A percentile compares a stretch with the other conserved stretches of the same genome.
These are phyloP conservation scores for Aspergillus aculeatinus DNA, from an alignment of 2,329 filamentous ascomycete species.

Conservation along the genomic window DNA sequence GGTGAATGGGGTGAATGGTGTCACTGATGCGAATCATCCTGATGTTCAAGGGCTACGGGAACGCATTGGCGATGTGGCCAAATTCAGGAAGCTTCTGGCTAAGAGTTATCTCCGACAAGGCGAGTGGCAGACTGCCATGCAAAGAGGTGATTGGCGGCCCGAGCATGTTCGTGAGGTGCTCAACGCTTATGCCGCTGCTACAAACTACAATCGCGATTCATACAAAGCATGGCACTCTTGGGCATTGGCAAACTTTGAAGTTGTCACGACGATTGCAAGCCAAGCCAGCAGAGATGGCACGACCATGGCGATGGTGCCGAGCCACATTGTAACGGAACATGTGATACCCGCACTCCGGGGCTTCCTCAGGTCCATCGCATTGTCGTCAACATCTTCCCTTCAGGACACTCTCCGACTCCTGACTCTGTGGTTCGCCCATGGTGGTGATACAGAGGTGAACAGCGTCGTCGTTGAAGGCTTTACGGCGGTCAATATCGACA, in stretches of 20 bases:
- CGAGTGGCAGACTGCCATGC: conserved; percentile 87
- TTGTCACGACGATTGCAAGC: conserved; percentile 77
- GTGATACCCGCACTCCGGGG: conserved; percentile 92
- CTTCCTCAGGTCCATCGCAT: conserved; percentile 94
- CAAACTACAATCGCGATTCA: conserved; percentile 89
- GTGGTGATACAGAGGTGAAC: conserved; percentile 84
- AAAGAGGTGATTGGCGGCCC: conserved; percentile 85
- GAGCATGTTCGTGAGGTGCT: conserved; percentile 85
- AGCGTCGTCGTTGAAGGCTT: conserved; percentile 86
- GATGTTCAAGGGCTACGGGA: conserved; percentile 41
- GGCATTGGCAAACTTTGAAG: conserved; percentile 97
- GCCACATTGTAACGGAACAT: conserved; percentile 73
- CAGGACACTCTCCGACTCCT: conserved; percentile 92
- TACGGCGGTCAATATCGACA: conserved; percentile 88
- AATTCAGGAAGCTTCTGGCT: conserved; percentile 71
- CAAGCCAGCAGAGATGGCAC: conserved; percentile 60
- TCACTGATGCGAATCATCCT: conserved; percentile 40
- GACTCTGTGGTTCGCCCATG: conserved; percentile 95
- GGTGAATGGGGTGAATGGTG: conserved; percentile 52
- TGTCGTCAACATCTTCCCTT: conserved; percentile 87
- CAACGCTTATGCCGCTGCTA: conserved; percentile 86
- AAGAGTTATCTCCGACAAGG: conserved; percentile 96
- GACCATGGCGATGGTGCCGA: conserved; percentile 54
- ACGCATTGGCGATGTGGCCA: conserved; percentile 51
- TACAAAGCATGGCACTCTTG: conserved; percentile 99